Base-by-base conservation (phyloP, 2,329 filamentous ascomycete genomes). In the Botrytis medusae region DNA sequence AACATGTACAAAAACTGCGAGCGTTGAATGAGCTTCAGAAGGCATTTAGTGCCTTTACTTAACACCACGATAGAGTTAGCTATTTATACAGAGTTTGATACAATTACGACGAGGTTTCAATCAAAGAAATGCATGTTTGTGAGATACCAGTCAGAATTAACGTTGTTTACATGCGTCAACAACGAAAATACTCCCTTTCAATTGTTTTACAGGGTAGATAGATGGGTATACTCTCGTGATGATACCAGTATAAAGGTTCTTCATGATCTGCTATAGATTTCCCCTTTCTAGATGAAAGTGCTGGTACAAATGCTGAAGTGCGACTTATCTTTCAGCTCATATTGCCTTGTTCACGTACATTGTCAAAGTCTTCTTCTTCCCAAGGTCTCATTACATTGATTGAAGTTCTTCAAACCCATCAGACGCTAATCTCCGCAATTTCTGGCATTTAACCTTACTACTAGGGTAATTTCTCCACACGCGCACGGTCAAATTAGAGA, bases 1-100 rank as follows among this genome's bases (percentile, higher is more conserved):
- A 69, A 69, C 9, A 54, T 69, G 65, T 69, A 69, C 48, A 69
- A 22, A 68, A 32, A 22, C 14, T 32, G n/a, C 37, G n/a, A 68
- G 65, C 18, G n/a, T 18, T 10, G 7, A 42, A 42, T 37, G n/a
- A 57, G 48, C 25, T 10, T 12, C 8, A 16, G 29, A 25, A 42
- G 51, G 18, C 16, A n/a, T 22, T 37, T 8, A 32, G 6, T 18
- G 22, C 34, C 37, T 3, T 59, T 42, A 51, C 48, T 69, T 32
- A 69, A 59, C 48, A 44, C 48, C 25, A 69, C 1, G 9, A 57
- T 69, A 69, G 65, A 69, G 25, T 51, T 69, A 54, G 34, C 64
- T 68, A 57, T 7, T 32, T 69, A 64, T 64, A 64, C 46, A 57
- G n/a, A 69, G 10, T 25, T 57, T 48, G 44, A 29, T 29, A 57